Evolutionary conservation across 371 early-diverging fungal species (phyloP).

Genomic region (Umbelopsis sp.): DNA sequence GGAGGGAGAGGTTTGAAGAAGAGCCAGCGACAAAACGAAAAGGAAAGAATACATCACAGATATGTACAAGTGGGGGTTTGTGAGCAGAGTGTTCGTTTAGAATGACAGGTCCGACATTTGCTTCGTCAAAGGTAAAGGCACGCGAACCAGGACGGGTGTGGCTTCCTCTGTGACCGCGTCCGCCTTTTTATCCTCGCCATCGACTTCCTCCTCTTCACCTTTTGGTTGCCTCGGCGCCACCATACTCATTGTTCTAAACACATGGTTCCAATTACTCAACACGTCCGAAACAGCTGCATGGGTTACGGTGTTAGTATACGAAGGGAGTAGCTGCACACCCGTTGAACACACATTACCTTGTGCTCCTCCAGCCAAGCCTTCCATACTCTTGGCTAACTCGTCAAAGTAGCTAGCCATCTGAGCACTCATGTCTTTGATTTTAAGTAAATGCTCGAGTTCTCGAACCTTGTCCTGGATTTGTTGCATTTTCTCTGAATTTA

Average conservation of each 20-base stretch:
- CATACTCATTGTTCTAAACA: conserved; percentile 16
- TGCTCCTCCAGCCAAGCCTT: conserved; percentile 10
- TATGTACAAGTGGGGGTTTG: not conserved
- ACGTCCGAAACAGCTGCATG: conserved; percentile 3
- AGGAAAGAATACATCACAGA: not conserved
- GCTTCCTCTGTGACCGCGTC: not conserved
- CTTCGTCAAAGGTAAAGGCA: not conserved
- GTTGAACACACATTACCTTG: not conserved
- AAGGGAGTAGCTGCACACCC: not conserved
- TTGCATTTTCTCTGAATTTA: conserved; percentile 11
- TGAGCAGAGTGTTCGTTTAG: not conserved
- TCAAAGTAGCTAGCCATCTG: conserved; percentile 19
- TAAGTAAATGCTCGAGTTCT: conserved; percentile 12
- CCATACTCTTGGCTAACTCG: conserved; percentile 13
- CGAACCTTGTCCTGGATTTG: conserved; percentile 15
- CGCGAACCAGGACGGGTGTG: not conserved
- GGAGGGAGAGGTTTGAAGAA: not conserved
- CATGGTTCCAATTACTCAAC: conserved; percentile 20
- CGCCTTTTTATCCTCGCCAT: not conserved
- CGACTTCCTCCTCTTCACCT: not conserved
- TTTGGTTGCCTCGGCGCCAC: conserved; percentile 1
- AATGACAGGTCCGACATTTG: conserved; percentile 15
- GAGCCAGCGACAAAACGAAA: not conserved
- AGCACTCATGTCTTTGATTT: conserved; percentile 9
- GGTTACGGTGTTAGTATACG: not conserved